Evolutionary conservation across 768 basidiomycete species (phyloP).

Genomic region (Phaeolepiota aurea): DNA sequence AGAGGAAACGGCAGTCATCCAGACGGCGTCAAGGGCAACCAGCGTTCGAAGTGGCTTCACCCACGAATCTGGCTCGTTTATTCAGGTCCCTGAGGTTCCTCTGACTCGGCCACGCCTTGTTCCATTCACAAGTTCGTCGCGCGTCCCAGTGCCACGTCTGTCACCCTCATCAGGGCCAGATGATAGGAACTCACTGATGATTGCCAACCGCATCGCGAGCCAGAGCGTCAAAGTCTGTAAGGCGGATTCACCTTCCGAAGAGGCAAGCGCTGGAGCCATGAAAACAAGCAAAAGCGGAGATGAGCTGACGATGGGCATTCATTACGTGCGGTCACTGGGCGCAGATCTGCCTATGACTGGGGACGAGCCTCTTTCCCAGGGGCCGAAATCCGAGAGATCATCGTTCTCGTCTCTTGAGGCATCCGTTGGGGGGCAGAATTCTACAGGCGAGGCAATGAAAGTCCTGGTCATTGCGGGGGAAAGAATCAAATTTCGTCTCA

Average conservation of each 20-base stretch:
- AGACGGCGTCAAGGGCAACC: conserved; percentile 34
- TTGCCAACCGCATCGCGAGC: conserved; percentile 44
- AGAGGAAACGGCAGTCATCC: conserved; percentile 34
- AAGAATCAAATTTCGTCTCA: conserved; percentile 49
- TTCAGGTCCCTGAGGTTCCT: conserved; percentile 17
- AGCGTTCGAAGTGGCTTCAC: conserved; percentile 38
- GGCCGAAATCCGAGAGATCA: conserved; percentile 31
- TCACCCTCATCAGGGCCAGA: conserved; percentile 15
- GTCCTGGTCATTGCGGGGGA: conserved; percentile 51
- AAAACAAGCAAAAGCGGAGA: conserved; percentile 39
- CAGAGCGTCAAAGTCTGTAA: conserved; percentile 55
- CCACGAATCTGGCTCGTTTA: conserved; percentile 27
- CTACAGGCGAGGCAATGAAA: conserved; percentile 20
- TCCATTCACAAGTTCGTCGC: conserved; percentile 61
- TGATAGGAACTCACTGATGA: conserved; percentile 7
- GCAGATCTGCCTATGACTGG: conserved; percentile 29
- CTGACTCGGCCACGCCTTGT: conserved; percentile 50
- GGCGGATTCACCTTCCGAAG: conserved; percentile 10
- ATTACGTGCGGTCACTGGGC: conserved; percentile 64
- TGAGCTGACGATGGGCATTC: conserved; percentile 60
- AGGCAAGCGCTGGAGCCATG: conserved; percentile 19
- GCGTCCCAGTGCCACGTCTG: conserved; percentile 53
- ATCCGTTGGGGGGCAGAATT: conserved; percentile 36
- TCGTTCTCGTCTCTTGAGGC: conserved; percentile 62
- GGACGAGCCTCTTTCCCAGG: conserved; percentile 22